phyloP scores from a whole-genome alignment of 305 asterid species.

The Fraxinus paxiana region DNA sequence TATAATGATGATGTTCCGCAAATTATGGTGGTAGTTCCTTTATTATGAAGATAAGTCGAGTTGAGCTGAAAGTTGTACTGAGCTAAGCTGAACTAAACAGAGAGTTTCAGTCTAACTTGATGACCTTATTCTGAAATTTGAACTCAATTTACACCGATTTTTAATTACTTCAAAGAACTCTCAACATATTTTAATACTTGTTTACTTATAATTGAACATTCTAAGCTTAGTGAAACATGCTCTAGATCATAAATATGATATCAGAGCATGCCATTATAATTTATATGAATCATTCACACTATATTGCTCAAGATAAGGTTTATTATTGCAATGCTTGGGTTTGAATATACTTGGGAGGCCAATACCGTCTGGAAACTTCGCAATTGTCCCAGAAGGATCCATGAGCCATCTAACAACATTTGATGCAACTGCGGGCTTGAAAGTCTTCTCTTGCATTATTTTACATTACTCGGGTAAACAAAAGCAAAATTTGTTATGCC shows the following conservation, averaged over 20 bases:
- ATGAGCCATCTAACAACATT: conserved; percentile 65
- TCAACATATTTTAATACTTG: neutral
- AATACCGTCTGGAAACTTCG: conserved; percentile 60
- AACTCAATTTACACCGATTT: too few species aligned
- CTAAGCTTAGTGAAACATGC: neutral
- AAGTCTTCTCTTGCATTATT: conserved; percentile 54
- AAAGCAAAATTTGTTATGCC: neutral
- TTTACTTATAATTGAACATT: neutral
- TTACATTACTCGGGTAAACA: conserved; percentile 7
- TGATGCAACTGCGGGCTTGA: conserved; percentile 37
- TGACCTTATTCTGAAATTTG: too few species aligned
- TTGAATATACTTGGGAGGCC: conserved; percentile 77
- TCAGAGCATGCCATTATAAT: neutral
- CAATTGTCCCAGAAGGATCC: conserved; percentile 72
- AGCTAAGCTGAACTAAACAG: too few species aligned
- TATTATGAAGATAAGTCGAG: too few species aligned
- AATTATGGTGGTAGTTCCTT: too few species aligned
- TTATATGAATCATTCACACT: neutral
- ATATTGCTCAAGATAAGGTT: neutral
- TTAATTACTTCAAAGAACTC: too few species aligned
- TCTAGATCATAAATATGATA: too few species aligned
- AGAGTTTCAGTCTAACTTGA: too few species aligned
- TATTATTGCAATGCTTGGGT: conserved; percentile 52
- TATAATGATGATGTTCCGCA: too few species aligned
- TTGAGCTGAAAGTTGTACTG: too few species aligned